Evolutionary conservation across 495 filamentous ascomycete genomes (phyloP).

Genomic region (Xanthoparmelia taractica): DNA sequence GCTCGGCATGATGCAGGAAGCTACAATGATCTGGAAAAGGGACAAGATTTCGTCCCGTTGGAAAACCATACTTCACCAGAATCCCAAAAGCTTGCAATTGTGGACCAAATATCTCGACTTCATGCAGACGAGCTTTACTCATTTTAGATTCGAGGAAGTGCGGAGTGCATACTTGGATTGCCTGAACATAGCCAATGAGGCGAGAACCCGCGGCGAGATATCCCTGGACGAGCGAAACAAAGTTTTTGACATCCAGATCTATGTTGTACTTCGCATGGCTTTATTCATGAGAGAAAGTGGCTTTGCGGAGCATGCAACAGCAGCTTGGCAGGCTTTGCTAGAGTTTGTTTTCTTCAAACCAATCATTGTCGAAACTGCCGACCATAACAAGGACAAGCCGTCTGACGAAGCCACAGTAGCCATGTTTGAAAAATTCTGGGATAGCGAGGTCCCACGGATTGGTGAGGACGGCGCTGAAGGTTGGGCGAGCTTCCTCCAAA

Average conservation of each 20-base stretch:
- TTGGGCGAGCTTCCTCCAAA: conserved; percentile 53
- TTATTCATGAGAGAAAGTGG: conserved; percentile 71
- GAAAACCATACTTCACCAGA: conserved; percentile 49
- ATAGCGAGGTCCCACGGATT: conserved; percentile 70
- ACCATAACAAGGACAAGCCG: conserved; percentile 28
- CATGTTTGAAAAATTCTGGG: conserved; percentile 69
- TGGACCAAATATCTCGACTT: conserved; percentile 74
- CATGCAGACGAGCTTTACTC: conserved; percentile 57
- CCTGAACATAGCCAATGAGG: conserved; percentile 42
- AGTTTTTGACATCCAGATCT: conserved; percentile 49
- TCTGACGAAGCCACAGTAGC: conserved; percentile 8
- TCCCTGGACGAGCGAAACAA: background rate
- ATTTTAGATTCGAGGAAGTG: conserved; percentile 62
- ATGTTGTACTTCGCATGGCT: conserved; percentile 67
- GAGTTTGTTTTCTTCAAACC: conserved; percentile 64
- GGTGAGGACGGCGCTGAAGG: conserved; percentile 66
- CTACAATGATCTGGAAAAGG: conserved; percentile 60
- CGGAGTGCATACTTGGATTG: conserved; percentile 49
- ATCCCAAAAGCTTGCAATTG: conserved; percentile 51
- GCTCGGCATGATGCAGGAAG: conserved; percentile 63
- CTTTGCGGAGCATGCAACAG: conserved; percentile 67
- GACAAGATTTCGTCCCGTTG: conserved; percentile 56
- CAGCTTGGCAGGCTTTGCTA: conserved; percentile 74
- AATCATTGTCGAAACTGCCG: conserved; percentile 11
- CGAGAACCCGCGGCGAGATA: conserved; percentile 18